These are phyloP conservation scores for Elasticomyces elasticus DNA, from an alignment of 495 filamentous ascomycete species.

Conservation along the genomic window DNA sequence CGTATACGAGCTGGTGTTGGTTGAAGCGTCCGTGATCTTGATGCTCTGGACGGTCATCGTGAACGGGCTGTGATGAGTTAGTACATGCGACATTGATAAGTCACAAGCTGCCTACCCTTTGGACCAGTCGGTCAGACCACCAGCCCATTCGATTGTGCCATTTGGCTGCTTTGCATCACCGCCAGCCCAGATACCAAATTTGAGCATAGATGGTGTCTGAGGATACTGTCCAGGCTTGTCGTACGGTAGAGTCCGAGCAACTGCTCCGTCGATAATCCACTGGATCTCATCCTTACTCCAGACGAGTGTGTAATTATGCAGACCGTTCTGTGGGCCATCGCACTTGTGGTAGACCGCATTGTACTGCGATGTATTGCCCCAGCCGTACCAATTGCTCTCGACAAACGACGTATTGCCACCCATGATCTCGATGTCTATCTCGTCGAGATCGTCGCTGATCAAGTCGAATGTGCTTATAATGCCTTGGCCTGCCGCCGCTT, in stretches of 20 bases:
- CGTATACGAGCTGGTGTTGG: constrained; percentile 17
- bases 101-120: no score
- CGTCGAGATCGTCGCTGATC: constrained; percentile 76
- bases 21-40: constrained; percentile 17
- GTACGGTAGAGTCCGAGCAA: constrained; percentile 58
- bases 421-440: constrained; percentile 61
- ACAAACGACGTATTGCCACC: constrained; percentile 36
- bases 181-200: constrained; percentile 78
- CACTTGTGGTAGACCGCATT: constrained; percentile 42
- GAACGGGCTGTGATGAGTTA: constrained; percentile 25
- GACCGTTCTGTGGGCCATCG: constrained; percentile 29
- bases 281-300: constrained; percentile 65
- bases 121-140: constrained; percentile 62
- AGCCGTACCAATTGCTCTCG: constrained; percentile 81
- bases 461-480: constrained; percentile 77
- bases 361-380: constrained; percentile 57
- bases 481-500: constrained; percentile 63
- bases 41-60: constrained; percentile 21
- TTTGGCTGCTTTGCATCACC: constrained; percentile 45
- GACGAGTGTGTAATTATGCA: constrained; percentile 71
- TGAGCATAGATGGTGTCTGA: constrained; percentile 76
- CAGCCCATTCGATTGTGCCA: constrained; percentile 62
- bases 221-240: constrained; percentile 61
- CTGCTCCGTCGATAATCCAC: constrained; percentile 61
- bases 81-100: no score